phyloP scores from a whole-genome alignment of 192 early-diverging fungal genomes.

The Funneliformis mosseae region DNA sequence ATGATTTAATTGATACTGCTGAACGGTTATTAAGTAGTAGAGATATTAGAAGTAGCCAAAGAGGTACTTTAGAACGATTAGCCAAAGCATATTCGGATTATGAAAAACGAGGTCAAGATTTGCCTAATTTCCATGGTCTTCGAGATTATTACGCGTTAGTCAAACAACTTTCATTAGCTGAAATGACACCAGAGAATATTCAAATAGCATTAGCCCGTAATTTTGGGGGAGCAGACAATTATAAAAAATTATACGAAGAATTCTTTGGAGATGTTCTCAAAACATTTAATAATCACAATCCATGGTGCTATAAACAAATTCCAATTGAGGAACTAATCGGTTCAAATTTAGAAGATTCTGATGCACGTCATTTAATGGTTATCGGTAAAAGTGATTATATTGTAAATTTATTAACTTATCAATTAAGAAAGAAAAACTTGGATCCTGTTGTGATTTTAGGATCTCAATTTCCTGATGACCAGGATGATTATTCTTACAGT shows the following conservation, averaged over 20 bases:
- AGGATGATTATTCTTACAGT: background rate
- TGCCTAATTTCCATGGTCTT: slow-evolving; percentile 29
- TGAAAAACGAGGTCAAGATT: background rate
- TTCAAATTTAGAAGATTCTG: slow-evolving; percentile 8
- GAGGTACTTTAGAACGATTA: background rate
- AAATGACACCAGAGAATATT: background rate
- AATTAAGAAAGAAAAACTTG: background rate
- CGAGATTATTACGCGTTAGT: background rate
- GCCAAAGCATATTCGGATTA: background rate
- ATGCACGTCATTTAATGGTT: slow-evolving; percentile 24
- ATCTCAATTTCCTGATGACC: slow-evolving; percentile 28
- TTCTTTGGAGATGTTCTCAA: slow-evolving; percentile 2
- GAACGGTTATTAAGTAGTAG: background rate
- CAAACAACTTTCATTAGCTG: background rate
- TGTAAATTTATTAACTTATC: background rate
- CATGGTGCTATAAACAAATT: background rate
- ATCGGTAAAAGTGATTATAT: slow-evolving; percentile 27
- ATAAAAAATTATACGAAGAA: background rate
- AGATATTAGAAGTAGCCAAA: too few relatives aligned
- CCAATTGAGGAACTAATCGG: slow-evolving; percentile 1
- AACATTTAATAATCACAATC: background rate
- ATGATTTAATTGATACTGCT: background rate
- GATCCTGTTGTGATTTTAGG: slow-evolving; percentile 23
- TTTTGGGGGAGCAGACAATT: slow-evolving; percentile 14
- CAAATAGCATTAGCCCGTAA: slow-evolving; percentile 21